These are phyloP conservation scores for Sanghuangporus weigelae DNA, from an alignment of 1,284 basidiomycete genomes.

Conservation along the genomic window DNA sequence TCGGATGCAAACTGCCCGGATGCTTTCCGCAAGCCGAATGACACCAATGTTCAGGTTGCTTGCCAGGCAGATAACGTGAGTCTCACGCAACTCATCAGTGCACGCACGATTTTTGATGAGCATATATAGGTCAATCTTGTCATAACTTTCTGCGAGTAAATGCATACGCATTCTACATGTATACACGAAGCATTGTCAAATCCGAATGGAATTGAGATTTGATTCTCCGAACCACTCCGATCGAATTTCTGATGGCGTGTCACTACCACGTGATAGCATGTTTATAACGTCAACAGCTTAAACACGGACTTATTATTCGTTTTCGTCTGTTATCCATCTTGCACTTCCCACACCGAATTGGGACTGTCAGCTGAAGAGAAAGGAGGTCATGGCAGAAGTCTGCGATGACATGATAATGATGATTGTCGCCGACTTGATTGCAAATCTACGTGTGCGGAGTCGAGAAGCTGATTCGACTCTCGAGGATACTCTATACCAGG, in stretches of 20 bases:
- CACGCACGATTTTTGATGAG: not conserved
- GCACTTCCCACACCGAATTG: too few relatives aligned
- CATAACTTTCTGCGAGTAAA: constrained; percentile 22
- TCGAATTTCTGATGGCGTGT: too few relatives aligned
- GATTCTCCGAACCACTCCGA: too few relatives aligned
- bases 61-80: constrained; percentile 21
- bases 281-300: too few relatives aligned
- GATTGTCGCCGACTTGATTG: constrained; percentile 71
- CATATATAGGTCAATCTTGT: constrained; percentile 20
- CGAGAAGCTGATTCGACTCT: too few relatives aligned
- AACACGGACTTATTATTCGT: too few relatives aligned
- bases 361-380: constrained; percentile 70
- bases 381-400: constrained; percentile 77
- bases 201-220: too few relatives aligned
- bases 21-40: constrained; percentile 20
- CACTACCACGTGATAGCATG: too few relatives aligned
- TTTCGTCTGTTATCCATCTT: too few relatives aligned
- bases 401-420: constrained; percentile 82
- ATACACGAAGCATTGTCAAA: too few relatives aligned
- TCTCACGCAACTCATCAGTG: not conserved
- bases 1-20: constrained; percentile 18
- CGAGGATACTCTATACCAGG: too few relatives aligned
- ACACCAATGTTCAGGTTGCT: constrained; percentile 20
- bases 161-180: too few relatives aligned
- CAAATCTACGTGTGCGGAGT: constrained; percentile 48